phyloP scores from a whole-genome alignment of 139 green algal species.

The Pleodorina starrii region DNA sequence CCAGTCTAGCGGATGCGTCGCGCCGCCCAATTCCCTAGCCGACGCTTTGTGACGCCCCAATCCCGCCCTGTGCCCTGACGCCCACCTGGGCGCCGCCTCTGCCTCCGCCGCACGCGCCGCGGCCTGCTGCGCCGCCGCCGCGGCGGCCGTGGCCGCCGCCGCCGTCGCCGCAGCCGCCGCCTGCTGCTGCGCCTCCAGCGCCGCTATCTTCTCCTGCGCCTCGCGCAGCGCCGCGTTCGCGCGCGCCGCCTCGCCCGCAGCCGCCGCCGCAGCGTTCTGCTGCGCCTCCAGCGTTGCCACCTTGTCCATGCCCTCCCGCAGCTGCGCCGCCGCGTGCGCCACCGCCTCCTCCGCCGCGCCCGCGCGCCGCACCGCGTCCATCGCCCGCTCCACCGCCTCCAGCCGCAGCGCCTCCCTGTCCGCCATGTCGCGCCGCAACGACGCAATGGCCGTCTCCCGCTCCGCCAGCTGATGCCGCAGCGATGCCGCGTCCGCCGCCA shows the following conservation, averaged over 20 bases:
- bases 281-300: slow-evolving; percentile 13
- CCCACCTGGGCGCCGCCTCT: not conserved
- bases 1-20: no score
- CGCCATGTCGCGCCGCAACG: slow-evolving; percentile 3
- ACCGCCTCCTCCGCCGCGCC: slow-evolving; percentile 28
- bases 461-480: slow-evolving; percentile 22
- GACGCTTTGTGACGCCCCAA: no score
- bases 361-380: slow-evolving; percentile 36
- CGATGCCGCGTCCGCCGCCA: not conserved
- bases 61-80: no score
- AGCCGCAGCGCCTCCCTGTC: slow-evolving; percentile 24
- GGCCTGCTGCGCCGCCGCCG: not conserved
- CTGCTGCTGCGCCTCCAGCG: slow-evolving; percentile 28
- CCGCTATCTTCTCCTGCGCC: not conserved
- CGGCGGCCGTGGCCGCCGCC: not conserved
- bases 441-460: not conserved
- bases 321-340: not conserved
- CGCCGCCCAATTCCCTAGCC: no score
- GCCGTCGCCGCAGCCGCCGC: not conserved
- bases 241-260: not conserved
- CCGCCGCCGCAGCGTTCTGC: not conserved
- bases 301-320: slow-evolving; percentile 6
- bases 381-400: slow-evolving; percentile 28
- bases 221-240: not conserved
- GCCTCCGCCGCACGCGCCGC: slow-evolving; percentile 13